Percentiles rank a stretch among this genome's conserved stretches.
Evolutionary conservation across 164 flowering plant genomes (phyloP).

Genomic region (Cinnamomum micranthum): DNA sequence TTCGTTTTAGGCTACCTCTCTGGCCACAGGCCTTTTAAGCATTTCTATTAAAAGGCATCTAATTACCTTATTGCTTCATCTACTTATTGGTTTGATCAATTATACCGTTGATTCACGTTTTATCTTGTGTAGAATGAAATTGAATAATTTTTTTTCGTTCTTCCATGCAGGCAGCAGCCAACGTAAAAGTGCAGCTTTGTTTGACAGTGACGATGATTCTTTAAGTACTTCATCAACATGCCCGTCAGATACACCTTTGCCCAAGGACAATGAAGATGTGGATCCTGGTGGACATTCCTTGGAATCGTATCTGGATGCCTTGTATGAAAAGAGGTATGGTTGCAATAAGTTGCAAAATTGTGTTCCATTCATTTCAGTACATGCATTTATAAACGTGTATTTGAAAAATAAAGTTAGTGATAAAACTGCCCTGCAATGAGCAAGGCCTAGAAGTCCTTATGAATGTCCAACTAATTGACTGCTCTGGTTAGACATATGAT

Average conservation of each 20-base stretch:
- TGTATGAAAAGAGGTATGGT: slow-evolving; percentile 76
- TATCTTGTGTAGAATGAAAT: neutral
- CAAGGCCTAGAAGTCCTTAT: neutral
- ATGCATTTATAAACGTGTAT: neutral
- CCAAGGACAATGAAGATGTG: slow-evolving; percentile 47
- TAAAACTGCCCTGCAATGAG: neutral
- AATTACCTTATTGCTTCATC: neutral
- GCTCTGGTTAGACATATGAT: too few relatives aligned
- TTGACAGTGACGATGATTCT: slow-evolving; percentile 72
- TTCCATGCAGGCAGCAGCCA: slow-evolving; percentile 47
- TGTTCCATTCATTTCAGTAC: neutral
- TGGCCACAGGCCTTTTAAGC: neutral
- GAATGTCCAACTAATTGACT: too few relatives aligned
- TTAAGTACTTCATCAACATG: slow-evolving; percentile 58
- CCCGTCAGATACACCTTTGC: slow-evolving; percentile 42
- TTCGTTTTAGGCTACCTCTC: neutral
- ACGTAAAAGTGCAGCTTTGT: slow-evolving; percentile 48
- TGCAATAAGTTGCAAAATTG: neutral
- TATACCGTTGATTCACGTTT: neutral
- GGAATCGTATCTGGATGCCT: slow-evolving; percentile 67
- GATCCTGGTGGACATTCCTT: slow-evolving; percentile 41
- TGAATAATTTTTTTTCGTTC: neutral
- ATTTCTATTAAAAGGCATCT: neutral
- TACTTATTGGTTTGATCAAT: neutral
- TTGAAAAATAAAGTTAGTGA: neutral